Conservation (phyloP, 176 grass and related monocot species). For the Carex kokanica region DNA sequence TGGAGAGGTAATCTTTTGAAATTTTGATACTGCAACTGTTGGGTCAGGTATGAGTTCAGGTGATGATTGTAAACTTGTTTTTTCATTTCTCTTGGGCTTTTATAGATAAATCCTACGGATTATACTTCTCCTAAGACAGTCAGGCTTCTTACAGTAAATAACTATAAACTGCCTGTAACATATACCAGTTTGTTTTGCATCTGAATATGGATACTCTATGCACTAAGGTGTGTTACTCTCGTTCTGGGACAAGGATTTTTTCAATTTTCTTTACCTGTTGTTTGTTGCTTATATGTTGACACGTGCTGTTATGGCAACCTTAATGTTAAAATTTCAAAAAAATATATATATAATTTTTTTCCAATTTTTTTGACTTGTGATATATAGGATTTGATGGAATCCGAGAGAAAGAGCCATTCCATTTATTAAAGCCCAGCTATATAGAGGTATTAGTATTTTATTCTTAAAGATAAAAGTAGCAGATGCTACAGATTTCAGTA, state of each 20-base stretch:
- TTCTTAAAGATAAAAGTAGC: neutral
- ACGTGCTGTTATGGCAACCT: too few relatives aligned
- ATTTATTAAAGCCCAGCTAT: neutral
- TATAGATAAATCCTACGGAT: neutral
- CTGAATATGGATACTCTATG: neutral
- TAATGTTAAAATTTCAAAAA: too few relatives aligned
- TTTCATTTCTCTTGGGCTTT: neutral
- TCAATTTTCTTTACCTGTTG: neutral
- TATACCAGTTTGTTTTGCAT: neutral
- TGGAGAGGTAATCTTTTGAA: conserved; percentile 28
- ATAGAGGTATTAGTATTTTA: neutral
- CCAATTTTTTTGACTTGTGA: neutral
- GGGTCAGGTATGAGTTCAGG: neutral
- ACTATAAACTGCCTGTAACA: neutral
- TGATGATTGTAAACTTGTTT: neutral
- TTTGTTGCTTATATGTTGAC: neutral
- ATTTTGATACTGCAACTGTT: neutral
- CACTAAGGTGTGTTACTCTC: neutral
- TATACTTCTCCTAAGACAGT: neutral
- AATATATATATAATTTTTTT: too few relatives aligned
- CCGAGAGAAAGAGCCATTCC: neutral
- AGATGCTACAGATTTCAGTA: neutral
- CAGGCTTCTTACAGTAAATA: neutral
- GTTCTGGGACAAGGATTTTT: neutral
- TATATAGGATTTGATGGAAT: neutral